Percentiles rank a stretch among this genome's conserved stretches.
These are phyloP conservation scores for Saccharomyces hybrid DNA, from an alignment of 1,139 yeast genomes.

Conservation along the genomic window DNA sequence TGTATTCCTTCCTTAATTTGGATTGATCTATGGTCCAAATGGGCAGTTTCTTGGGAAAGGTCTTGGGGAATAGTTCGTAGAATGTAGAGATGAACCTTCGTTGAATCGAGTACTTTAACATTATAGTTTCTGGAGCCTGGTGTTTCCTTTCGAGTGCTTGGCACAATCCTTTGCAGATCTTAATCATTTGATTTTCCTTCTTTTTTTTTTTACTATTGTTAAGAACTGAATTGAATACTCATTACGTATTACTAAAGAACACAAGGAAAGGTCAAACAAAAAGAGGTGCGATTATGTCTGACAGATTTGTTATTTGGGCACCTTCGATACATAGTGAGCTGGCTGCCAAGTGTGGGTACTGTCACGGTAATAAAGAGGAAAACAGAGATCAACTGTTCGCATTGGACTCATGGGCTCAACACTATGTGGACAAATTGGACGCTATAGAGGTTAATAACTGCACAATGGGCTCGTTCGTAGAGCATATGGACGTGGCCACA, in stretches of 20 bases:
- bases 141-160: not conserved
- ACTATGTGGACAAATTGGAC: constrained; percentile 7
- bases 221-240: not conserved
- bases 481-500: constrained; percentile 41
- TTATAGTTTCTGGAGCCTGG: not conserved
- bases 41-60: constrained; percentile 65
- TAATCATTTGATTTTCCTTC: not conserved
- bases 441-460: constrained; percentile 18
- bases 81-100: constrained; percentile 25
- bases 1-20: constrained; percentile 62
- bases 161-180: not conserved
- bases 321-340: not conserved
- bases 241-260: not conserved
- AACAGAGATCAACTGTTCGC: constrained; percentile 34
- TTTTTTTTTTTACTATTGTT: not conserved
- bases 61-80: constrained; percentile 65
- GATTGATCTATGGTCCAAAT: constrained; percentile 51
- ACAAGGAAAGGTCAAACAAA: not conserved
- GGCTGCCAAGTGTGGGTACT: constrained; percentile 52
- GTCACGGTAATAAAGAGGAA: constrained; percentile 42
- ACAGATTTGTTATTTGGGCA: constrained; percentile 2
- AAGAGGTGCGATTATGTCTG: not conserved
- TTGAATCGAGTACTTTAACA: constrained; percentile 2
- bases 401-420: constrained; percentile 29
- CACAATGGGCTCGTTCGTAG: constrained; percentile 45